Evolutionary conservation across 192 early-diverging fungal genomes (phyloP).

Genomic region (Thoreauomyces humboldtii): DNA sequence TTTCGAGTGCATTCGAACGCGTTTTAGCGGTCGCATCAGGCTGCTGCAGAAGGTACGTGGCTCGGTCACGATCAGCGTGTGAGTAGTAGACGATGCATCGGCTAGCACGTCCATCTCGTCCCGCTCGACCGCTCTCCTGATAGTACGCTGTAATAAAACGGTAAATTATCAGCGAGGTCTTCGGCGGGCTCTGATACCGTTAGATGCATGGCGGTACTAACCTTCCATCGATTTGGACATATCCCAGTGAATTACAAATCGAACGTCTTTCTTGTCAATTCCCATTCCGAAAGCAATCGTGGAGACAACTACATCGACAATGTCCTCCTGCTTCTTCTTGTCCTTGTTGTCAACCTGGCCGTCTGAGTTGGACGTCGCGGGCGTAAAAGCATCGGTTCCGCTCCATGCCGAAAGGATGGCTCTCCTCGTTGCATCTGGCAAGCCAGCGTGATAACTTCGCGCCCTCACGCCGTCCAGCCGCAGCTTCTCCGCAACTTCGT

Average conservation of each 20-base stretch:
- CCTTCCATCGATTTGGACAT: conserved; percentile 85
- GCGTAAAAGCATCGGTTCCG: not conserved
- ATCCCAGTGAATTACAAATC: conserved; percentile 91
- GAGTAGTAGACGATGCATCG: conserved; percentile 50
- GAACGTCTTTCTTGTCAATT: conserved; percentile 92
- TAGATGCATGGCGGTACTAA: not conserved
- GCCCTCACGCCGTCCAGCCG: conserved; percentile 34
- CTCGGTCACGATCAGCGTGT: conserved; percentile 38
- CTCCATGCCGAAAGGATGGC: conserved; percentile 23
- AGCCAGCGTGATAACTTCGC: conserved; percentile 45
- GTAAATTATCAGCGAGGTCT: too few relatives aligned
- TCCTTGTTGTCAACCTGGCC: conserved; percentile 3
- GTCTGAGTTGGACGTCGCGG: too few relatives aligned
- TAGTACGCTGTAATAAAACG: conserved; percentile 78
- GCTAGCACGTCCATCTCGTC: conserved; percentile 42
- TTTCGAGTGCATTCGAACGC: conserved; percentile 3
- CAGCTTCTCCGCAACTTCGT: conserved; percentile 35
- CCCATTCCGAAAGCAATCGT: conserved; percentile 82
- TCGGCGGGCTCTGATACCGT: too few relatives aligned
- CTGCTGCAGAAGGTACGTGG: conserved; percentile 29
- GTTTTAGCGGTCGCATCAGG: not conserved
- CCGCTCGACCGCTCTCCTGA: conserved; percentile 55
- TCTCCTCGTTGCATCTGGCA: conserved; percentile 18
- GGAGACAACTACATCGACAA: conserved; percentile 46
- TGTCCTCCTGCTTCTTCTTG: not conserved